Evolutionary conservation across 176 grass and related monocot genomes (phyloP), one percentile per base, ranked within the genome.

Genomic region (Oryza longistaminata): DNA sequence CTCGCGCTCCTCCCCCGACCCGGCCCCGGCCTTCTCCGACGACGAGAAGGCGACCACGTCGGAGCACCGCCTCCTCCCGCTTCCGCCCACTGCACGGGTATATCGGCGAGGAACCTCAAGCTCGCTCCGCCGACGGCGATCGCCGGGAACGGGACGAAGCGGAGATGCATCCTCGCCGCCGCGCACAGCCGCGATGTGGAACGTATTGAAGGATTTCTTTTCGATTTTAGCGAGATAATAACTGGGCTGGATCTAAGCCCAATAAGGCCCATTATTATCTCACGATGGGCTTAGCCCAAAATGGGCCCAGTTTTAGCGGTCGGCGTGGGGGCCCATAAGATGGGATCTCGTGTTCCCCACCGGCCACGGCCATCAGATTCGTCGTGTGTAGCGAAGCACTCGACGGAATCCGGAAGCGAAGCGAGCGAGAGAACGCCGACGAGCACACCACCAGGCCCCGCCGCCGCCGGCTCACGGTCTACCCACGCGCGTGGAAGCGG

Each of bases 61-160:
- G 37, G 6, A 77, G 21, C 68, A 14, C 13, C 53, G 17, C 2
- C 17, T 75, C 14, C 3, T 70, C 14, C 5, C 82, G 29, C 45
- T 14, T 29, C 10, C 27, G 0, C 37, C 49, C 61, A 79, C 40
- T 1, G 37, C 24, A 1, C 35, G 14, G 21, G 3, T 66, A 15
- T 3, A 31, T 22, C 74, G 8, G 46, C 25, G 16, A 37, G 2
- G n/a, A 90, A 79, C 19, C 74, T 40, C 17, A 83, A 68, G 46
- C 74, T n/a, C 17, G 61, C 67, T 64, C 50, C 88, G 25, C 33
- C 83, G 66, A 61, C 37, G 80, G 83, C 73, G 83, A 73, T 82
- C 78, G 79, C 78, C 7, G 80, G 34, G 61, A 83, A 75, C 74
- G 60, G 80, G 10, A 77, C 60, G 68, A 31, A 19, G 8, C 68